These are phyloP conservation scores for Hirsutella minnesotensis DNA, from an alignment of 2,329 filamentous ascomycete genomes.

Conservation along the genomic window DNA sequence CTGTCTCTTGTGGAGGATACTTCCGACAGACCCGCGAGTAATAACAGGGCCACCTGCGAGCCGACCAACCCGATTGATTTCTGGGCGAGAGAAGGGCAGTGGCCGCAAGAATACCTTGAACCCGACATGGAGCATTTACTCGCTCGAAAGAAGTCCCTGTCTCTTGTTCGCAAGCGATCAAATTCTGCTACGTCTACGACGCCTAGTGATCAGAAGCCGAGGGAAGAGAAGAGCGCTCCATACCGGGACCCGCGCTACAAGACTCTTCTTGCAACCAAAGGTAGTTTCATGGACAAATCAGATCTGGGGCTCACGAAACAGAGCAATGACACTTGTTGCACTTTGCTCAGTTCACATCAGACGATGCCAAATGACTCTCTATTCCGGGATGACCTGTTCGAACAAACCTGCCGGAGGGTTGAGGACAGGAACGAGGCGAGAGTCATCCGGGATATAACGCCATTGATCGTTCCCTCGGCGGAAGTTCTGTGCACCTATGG, in stretches of 20 bases:
- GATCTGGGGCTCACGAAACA: conserved; percentile 15
- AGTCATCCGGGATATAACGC: conserved; percentile 25
- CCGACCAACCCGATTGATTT: too few species aligned
- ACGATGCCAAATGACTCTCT: conserved; percentile 18
- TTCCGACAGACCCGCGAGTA: too few species aligned
- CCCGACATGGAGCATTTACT: neutral
- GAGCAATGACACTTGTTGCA: conserved; percentile 18
- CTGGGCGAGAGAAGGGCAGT: too few species aligned
- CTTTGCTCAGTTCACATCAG: conserved; percentile 20
- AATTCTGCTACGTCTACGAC: too few species aligned
- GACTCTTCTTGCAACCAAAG: too few species aligned
- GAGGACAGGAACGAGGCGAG: conserved; percentile 17
- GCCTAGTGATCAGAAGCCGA: too few species aligned
- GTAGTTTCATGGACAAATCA: too few species aligned
- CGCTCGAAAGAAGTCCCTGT: neutral
- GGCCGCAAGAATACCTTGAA: conserved; percentile 4
- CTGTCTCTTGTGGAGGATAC: too few species aligned
- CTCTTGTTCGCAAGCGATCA: conserved; percentile 14
- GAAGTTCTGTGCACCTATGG: conserved; percentile 18
- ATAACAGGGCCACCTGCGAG: too few species aligned
- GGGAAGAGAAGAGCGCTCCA: too few species aligned
- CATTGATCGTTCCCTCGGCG: conserved; percentile 25
- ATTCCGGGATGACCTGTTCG: conserved; percentile 26
- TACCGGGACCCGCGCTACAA: too few species aligned
- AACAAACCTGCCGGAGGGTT: conserved; percentile 18